Evolutionary conservation across 352 stramenopile genomes (phyloP).

Genomic region (Globisporangium radiosum): DNA sequence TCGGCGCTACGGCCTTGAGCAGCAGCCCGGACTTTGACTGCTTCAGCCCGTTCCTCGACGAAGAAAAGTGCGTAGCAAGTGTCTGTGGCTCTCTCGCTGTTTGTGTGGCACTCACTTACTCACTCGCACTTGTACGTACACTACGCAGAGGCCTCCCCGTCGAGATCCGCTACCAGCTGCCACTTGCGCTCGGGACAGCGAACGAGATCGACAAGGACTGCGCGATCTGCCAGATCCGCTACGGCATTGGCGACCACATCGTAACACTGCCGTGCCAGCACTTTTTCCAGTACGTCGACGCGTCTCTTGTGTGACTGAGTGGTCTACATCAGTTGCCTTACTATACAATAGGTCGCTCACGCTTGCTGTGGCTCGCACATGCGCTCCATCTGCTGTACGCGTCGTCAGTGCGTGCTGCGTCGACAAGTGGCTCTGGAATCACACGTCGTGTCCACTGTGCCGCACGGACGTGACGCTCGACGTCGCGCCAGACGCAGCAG

Average conservation of each 20-base stretch:
- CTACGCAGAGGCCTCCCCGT: conserved; percentile 52
- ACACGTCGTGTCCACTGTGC: conserved; percentile 81
- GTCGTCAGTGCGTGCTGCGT: conserved; percentile 59
- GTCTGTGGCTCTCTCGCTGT: background rate
- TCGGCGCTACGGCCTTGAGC: conserved; percentile 45
- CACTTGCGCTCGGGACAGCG: conserved; percentile 63
- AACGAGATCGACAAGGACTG: conserved; percentile 84
- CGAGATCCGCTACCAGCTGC: conserved; percentile 76
- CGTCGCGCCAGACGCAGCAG: conserved; percentile 22
- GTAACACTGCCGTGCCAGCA: conserved; percentile 78
- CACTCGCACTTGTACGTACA: background rate
- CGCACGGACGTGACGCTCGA: conserved; percentile 70
- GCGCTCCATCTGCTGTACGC: background rate
- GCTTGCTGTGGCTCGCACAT: background rate
- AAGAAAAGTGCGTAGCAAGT: conserved; percentile 29
- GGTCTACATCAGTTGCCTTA: too few relatives aligned
- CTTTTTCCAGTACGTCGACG: conserved; percentile 75
- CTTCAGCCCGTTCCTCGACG: conserved; percentile 68
- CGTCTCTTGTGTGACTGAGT: background rate
- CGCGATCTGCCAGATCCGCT: conserved; percentile 79
- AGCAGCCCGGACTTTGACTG: conserved; percentile 67
- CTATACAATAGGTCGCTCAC: background rate
- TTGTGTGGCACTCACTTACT: background rate
- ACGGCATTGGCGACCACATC: conserved; percentile 82
- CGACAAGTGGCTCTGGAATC: conserved; percentile 83